A percentile compares a stretch with the other conserved stretches of the same genome.
Evolutionary conservation across 2,329 filamentous ascomycete species (phyloP).

Genomic region (Teratosphaeria gauchensis): DNA sequence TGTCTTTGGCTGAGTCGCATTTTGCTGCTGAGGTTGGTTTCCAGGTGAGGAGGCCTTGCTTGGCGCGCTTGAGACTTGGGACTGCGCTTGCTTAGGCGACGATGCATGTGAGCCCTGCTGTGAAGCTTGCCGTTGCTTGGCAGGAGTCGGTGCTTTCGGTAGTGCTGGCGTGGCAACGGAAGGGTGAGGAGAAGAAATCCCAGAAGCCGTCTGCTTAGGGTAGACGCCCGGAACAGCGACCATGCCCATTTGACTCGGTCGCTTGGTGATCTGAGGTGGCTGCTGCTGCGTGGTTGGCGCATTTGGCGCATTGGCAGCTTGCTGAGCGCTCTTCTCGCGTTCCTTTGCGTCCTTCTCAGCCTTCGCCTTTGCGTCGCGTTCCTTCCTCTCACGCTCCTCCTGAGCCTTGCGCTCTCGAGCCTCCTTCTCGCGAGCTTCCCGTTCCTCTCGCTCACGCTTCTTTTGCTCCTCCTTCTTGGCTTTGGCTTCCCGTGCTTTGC

Average conservation of each 20-base stretch:
- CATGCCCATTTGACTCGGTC: conserved; percentile 50
- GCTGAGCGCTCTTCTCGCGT: conserved; percentile 32
- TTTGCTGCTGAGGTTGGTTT: conserved; percentile 55
- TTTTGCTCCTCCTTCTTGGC: conserved; percentile 61
- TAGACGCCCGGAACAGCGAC: conserved; percentile 46
- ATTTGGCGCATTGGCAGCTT: conserved; percentile 25
- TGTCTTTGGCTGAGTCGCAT: conserved; percentile 55
- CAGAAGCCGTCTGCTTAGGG: conserved; percentile 42
- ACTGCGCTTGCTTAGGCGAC: conserved; percentile 55
- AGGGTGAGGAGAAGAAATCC: conserved; percentile 68
- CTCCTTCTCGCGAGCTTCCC: conserved; percentile 60
- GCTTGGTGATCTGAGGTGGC: conserved; percentile 38
- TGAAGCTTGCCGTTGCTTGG: conserved; percentile 64
- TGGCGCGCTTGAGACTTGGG: conserved; percentile 37
- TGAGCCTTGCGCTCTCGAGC: conserved; percentile 57
- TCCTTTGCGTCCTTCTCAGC: conserved; percentile 31
- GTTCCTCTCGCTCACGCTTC: conserved; percentile 64
- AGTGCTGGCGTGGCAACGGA: conserved; percentile 69
- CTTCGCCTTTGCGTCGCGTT: conserved; percentile 47
- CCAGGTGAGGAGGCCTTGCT: conserved; percentile 50
- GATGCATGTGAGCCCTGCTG: conserved; percentile 65
- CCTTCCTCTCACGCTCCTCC: conserved; percentile 48
- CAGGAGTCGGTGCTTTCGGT: conserved; percentile 73
- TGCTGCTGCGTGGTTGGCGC: conserved; percentile 19
- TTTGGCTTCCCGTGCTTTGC: conserved; percentile 77